phyloP scores from a whole-genome alignment of 768 basidiomycete species.

The Amyloporia xantha region DNA sequence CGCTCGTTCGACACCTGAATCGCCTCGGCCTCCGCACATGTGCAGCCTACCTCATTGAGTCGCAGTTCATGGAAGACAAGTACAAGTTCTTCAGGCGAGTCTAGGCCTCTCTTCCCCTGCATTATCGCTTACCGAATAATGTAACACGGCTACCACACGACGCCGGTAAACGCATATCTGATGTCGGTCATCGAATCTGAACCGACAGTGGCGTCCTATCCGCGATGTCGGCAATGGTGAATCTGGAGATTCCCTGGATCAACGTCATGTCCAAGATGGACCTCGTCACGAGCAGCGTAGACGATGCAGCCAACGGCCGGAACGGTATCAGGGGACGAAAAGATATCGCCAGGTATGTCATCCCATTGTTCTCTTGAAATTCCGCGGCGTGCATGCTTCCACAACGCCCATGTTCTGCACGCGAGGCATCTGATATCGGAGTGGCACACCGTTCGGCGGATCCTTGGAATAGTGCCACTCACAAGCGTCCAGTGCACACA shows the following conservation, averaged over 20 bases:
- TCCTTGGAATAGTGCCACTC: not conserved
- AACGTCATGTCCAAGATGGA: constrained; percentile 99
- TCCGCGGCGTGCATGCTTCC: not conserved
- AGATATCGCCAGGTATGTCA: constrained; percentile 74
- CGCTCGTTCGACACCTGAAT: constrained; percentile 69
- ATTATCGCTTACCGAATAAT: not conserved
- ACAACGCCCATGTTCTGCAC: not conserved
- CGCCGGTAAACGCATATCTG: not conserved
- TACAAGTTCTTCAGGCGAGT: constrained; percentile 91
- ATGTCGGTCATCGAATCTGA: not conserved
- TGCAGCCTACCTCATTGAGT: constrained; percentile 90
- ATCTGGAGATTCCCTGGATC: constrained; percentile 93
- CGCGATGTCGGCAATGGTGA: constrained; percentile 99
- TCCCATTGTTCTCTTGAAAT: not conserved
- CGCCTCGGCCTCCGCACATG: constrained; percentile 81
- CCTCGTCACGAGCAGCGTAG: constrained; percentile 64
- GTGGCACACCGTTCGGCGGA: not conserved
- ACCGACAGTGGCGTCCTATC: constrained; percentile 77
- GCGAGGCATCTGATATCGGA: not conserved
- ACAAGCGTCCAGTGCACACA: not conserved
- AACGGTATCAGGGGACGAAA: constrained; percentile 68
- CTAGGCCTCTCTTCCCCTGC: not conserved
- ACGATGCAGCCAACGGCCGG: constrained; percentile 54
- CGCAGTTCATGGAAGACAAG: constrained; percentile 99
- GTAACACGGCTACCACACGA: not conserved